Conservation (phyloP, 192 early-diverging fungal genomes). For the Coemansia sp. region DNA sequence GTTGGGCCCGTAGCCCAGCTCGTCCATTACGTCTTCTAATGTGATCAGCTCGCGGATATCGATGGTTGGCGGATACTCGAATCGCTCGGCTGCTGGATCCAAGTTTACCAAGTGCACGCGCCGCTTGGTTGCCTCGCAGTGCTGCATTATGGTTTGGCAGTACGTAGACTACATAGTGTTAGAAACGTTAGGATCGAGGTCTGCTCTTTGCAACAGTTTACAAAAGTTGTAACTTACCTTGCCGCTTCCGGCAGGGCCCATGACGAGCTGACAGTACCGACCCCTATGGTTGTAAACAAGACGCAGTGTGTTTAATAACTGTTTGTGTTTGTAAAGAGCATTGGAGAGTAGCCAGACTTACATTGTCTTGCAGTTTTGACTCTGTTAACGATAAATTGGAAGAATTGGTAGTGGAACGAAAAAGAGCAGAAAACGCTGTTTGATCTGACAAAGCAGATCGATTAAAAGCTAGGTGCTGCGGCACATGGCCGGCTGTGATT, state of each 20-base stretch:
- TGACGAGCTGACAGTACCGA: slow-evolving; percentile 88
- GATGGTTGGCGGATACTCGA: slow-evolving; percentile 85
- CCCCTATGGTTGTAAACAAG: slow-evolving; percentile 47
- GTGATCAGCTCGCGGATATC: slow-evolving; percentile 96
- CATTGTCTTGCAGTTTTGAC: not conserved
- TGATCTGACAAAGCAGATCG: too few relatives aligned
- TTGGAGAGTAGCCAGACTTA: not conserved
- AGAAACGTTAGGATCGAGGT: not conserved
- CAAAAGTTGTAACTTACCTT: slow-evolving; percentile 45
- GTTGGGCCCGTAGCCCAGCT: slow-evolving; percentile 96
- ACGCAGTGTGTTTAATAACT: not conserved
- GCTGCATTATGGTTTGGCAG: slow-evolving; percentile 93
- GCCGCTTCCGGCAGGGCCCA: slow-evolving; percentile 94
- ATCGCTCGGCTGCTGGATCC: slow-evolving; percentile 96
- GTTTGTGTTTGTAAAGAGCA: not conserved
- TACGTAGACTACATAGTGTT: slow-evolving; percentile 73
- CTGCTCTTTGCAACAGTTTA: not conserved
- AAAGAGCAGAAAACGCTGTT: too few relatives aligned
- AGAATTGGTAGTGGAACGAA: too few relatives aligned
- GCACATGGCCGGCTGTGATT: slow-evolving; percentile 46
- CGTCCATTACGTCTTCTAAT: slow-evolving; percentile 97
- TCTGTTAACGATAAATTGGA: too few relatives aligned
- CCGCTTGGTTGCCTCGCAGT: slow-evolving; percentile 81
- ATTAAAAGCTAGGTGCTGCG: too few relatives aligned
- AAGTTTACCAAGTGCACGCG: slow-evolving; percentile 92